Evolutionary conservation across 306 rosid genomes (phyloP).

Genomic region (Quercus engelmannii): DNA sequence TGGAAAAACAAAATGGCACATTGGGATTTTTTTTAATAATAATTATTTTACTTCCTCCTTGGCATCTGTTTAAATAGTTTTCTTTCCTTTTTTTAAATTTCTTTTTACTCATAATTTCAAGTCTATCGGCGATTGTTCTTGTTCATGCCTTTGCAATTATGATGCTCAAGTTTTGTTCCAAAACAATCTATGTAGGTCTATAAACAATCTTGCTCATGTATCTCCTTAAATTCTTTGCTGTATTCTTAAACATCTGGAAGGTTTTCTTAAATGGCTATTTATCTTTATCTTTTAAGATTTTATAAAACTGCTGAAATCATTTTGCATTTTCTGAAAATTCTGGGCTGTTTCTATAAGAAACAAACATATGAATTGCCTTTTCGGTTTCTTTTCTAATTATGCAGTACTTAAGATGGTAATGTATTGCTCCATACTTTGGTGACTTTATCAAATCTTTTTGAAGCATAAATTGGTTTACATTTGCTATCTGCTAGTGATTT

Average conservation of each 20-base stretch:
- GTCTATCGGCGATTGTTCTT: neutral
- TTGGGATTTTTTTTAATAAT: neutral
- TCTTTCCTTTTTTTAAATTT: neutral
- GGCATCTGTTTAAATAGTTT: no score
- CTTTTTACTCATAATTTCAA: neutral
- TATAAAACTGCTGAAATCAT: neutral
- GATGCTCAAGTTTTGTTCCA: conserved; percentile 1
- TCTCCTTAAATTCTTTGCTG: neutral
- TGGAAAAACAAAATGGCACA: neutral
- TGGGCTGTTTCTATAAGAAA: neutral
- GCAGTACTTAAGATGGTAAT: neutral
- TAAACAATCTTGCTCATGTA: neutral
- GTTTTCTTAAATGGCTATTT: neutral
- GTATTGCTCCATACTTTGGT: neutral
- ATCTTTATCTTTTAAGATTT: neutral
- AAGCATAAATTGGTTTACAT: neutral
- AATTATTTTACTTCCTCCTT: neutral
- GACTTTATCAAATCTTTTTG: neutral
- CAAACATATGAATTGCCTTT: neutral
- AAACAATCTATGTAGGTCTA: neutral
- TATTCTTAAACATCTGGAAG: neutral
- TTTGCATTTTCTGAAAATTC: neutral
- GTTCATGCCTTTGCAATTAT: neutral
- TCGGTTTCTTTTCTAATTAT: neutral
- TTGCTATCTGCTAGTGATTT: neutral